Percentiles rank a stretch among this genome's conserved stretches.
Evolutionary conservation across 2,329 filamentous ascomycete species (phyloP).

Genomic region (Ophiostoma himal-ulmi): DNA sequence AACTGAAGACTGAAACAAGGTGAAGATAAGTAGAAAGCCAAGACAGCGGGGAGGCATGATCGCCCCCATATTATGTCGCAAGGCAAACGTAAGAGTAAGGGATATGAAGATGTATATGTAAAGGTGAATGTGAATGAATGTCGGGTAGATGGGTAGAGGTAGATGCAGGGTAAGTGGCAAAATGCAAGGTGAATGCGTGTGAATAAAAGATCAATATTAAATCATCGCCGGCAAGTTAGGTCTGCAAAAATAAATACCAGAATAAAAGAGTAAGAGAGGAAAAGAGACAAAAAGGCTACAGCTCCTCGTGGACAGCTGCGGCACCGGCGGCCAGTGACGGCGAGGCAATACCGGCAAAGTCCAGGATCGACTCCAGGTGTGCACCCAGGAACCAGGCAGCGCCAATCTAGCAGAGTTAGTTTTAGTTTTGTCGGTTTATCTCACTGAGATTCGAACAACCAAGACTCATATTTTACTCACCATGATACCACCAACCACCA

Average conservation of each 20-base stretch:
- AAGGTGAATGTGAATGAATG: neutral
- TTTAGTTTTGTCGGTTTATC: neutral
- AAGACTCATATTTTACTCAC: conserved; percentile 46
- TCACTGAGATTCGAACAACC: too few relatives aligned
- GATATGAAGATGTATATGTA: neutral
- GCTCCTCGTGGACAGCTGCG: conserved; percentile 31
- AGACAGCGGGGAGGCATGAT: neutral
- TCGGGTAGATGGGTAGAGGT: neutral
- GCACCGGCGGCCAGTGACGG: neutral
- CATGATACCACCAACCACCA: conserved; percentile 70
- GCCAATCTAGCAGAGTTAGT: conserved; percentile 52
- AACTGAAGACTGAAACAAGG: neutral
- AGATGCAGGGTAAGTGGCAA: neutral
- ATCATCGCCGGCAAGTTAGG: neutral
- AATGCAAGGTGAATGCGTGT: too few relatives aligned
- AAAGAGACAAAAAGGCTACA: conserved; percentile 27
- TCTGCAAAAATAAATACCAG: neutral
- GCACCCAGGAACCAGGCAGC: conserved; percentile 76
- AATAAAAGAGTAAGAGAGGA: neutral
- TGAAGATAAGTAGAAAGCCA: neutral
- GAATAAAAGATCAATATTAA: neutral
- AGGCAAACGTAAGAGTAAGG: neutral
- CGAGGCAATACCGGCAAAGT: conserved; percentile 29
- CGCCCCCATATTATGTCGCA: neutral
- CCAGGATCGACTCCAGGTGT: conserved; percentile 66